Percentiles rank a stretch among this genome's conserved stretches.
Conservation (phyloP, 2,329 filamentous ascomycete genomes). For the Aspergillus carbonarius region DNA sequence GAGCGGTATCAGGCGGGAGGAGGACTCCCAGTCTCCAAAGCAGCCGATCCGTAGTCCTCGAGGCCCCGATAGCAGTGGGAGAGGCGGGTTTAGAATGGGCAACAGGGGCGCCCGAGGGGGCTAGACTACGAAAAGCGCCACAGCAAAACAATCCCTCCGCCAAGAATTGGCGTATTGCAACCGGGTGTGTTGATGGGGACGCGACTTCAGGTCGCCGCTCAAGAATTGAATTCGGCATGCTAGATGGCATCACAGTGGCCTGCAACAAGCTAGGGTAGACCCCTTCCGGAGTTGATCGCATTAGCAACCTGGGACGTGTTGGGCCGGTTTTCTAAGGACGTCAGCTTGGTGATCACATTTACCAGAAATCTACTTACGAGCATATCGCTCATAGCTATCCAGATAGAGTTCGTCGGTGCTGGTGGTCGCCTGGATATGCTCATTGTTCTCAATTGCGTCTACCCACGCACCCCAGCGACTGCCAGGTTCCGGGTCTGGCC, state of each 20-base stretch:
- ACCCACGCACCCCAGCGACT: constrained; percentile 70
- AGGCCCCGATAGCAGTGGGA: constrained; percentile 74
- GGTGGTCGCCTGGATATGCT: constrained; percentile 65
- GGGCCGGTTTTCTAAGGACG: constrained; percentile 55
- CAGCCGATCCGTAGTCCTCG: constrained; percentile 71
- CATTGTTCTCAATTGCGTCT: constrained; percentile 64
- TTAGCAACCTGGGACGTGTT: constrained; percentile 59
- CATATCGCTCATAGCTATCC: constrained; percentile 65
- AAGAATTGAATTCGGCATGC: neutral
- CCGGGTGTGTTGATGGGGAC: neutral
- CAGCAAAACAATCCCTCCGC: neutral
- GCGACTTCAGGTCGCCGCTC: neutral
- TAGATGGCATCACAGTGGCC: neutral
- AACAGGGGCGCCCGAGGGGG: constrained; percentile 57
- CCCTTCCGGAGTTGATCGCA: constrained; percentile 58
- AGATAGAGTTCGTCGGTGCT: constrained; percentile 66
- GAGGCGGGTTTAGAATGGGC: constrained; percentile 75
- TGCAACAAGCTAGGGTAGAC: constrained; percentile 45
- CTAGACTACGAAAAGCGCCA: constrained; percentile 22
- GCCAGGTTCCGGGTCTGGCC: constrained; percentile 63
- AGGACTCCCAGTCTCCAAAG: constrained; percentile 37
- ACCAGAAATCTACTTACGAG: constrained; percentile 42
- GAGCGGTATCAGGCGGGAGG: constrained; percentile 40
- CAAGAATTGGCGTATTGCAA: neutral
- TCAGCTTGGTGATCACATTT: constrained; percentile 10